Evolutionary conservation across 441 rosid species (phyloP).

Genomic region (Populus hybrid): DNA sequence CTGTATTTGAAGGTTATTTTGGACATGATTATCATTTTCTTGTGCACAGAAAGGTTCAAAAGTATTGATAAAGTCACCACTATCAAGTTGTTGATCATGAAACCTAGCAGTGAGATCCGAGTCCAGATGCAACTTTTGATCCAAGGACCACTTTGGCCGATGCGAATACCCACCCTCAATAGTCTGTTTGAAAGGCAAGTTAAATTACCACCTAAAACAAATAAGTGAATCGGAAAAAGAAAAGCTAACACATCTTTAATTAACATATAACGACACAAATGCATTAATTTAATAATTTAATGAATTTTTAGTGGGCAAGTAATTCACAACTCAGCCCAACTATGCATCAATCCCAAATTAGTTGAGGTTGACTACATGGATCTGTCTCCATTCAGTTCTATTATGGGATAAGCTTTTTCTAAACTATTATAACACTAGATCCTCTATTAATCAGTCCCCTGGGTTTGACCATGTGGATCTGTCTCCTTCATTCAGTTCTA

Average conservation of each 20-base stretch:
- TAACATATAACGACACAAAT: background rate
- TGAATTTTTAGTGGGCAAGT: background rate
- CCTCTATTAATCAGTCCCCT: background rate
- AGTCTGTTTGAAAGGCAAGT: constrained; percentile 30
- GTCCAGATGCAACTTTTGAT: constrained; percentile 44
- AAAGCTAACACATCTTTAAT: background rate
- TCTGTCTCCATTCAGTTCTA: background rate
- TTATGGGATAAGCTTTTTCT: background rate
- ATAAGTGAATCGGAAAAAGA: constrained; percentile 3
- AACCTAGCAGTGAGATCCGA: constrained; percentile 28
- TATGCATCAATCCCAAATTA: background rate
- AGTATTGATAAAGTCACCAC: constrained; percentile 23
- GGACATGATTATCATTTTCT: constrained; percentile 34
- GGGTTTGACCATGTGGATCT: background rate
- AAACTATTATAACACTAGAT: background rate
- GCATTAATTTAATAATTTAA: background rate
- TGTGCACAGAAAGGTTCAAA: constrained; percentile 35
- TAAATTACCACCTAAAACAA: constrained; percentile 6
- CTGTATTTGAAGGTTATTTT: constrained; percentile 31
- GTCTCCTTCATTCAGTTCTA: background rate
- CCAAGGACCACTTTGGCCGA: constrained; percentile 29
- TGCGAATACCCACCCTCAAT: constrained; percentile 23
- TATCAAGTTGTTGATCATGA: constrained; percentile 42
- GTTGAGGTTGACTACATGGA: background rate
- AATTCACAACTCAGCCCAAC: background rate